A percentile compares a stretch with the other conserved stretches of the same genome.
Conservation (phyloP, 768 basidiomycete species). For the Xerocomellus amylosporus region DNA sequence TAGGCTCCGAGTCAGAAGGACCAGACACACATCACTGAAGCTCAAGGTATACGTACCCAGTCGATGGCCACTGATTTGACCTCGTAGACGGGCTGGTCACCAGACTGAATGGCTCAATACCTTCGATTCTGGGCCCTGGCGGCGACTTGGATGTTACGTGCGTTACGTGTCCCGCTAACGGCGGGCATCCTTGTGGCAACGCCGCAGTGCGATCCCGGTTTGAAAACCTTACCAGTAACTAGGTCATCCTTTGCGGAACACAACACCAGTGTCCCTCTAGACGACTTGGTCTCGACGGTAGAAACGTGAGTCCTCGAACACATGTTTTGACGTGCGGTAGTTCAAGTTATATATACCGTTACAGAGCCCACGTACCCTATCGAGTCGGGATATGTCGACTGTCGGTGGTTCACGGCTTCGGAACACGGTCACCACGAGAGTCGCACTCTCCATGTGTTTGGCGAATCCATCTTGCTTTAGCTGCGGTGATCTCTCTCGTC, state of each 20-base stretch:
- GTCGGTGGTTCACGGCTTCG: background rate
- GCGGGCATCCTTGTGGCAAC: background rate
- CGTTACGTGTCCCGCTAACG: too few species aligned
- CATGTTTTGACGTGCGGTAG: background rate
- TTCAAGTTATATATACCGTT: background rate
- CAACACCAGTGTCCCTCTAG: too few species aligned
- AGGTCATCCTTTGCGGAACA: background rate
- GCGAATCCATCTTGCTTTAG: background rate
- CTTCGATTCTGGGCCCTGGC: too few species aligned
- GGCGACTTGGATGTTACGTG: too few species aligned
- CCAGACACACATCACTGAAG: too few species aligned
- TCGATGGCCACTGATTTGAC: too few species aligned
- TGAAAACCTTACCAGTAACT: background rate
- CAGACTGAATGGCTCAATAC: too few species aligned
- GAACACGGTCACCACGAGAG: too few species aligned
- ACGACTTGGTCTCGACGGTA: background rate
- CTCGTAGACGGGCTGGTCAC: too few species aligned
- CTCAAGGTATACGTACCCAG: too few species aligned
- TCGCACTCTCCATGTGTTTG: background rate
- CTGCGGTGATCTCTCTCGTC: background rate
- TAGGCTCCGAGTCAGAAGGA: too few species aligned
- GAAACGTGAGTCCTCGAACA: background rate
- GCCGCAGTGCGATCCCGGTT: background rate
- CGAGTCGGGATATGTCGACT: background rate
- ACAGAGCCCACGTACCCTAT: background rate